Evolutionary conservation across 345 rosid species (phyloP).

Genomic region (Geranium brycei): DNA sequence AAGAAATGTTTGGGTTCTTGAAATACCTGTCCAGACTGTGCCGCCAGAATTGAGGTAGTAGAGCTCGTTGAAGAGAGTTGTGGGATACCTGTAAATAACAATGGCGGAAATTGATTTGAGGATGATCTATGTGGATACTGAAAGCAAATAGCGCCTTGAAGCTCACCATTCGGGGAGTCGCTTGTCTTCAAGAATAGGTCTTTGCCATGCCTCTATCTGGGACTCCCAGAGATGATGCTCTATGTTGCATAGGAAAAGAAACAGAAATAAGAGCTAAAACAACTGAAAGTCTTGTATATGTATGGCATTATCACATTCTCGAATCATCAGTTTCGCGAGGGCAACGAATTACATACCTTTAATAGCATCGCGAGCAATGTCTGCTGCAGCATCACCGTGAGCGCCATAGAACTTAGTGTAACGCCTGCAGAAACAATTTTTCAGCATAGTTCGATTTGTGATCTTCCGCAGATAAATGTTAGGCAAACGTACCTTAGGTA

Average conservation of each 20-base stretch:
- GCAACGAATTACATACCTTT: slow-evolving; percentile 28
- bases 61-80: slow-evolving; percentile 85
- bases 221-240: slow-evolving; percentile 74
- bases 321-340: too few species aligned
- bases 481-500: slow-evolving; percentile 40
- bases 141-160: slow-evolving; percentile 4
- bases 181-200: slow-evolving; percentile 79
- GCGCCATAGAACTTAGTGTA: slow-evolving; percentile 73
- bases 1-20: too few species aligned
- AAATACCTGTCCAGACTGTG: slow-evolving; percentile 76
- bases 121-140: too few species aligned
- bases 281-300: too few species aligned
- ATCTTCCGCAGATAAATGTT: background rate
- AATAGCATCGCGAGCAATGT: slow-evolving; percentile 71
- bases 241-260: slow-evolving; percentile 16
- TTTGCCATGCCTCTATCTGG: slow-evolving; percentile 79
- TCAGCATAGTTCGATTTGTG: slow-evolving; percentile 1
- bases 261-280: background rate
- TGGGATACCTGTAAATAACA: slow-evolving; percentile 52
- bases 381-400: slow-evolving; percentile 62
- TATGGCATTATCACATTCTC: too few species aligned
- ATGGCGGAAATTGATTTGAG: too few species aligned
- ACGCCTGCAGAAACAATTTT: slow-evolving; percentile 38
- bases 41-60: slow-evolving; percentile 89
- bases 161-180: slow-evolving; percentile 74